Evolutionary conservation across 192 early-diverging fungal genomes (phyloP), one percentile per base, ranked within the genome.

Genomic region (Coemansia reversa): DNA sequence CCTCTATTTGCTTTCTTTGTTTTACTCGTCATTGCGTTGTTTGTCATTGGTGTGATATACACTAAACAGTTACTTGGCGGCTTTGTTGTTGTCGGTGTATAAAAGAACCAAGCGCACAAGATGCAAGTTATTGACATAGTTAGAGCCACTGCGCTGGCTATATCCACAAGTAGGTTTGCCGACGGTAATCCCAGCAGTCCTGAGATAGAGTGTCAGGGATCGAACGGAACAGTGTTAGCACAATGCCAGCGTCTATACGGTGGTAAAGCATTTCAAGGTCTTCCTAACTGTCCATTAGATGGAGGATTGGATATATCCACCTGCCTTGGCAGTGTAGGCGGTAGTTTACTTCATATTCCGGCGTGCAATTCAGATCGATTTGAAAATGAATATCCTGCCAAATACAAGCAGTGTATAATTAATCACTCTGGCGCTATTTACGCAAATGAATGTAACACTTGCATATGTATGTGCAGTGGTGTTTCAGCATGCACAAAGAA

Each of bases 171-270:
- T 32, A 32, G 30, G 30, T 32, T 32, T 32, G 7, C 30, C 7
- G 30, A 7, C 30, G 30, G 30, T 32, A 32, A 32, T 32, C 4
- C 30, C 30, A 32, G 30, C 30, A 32, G 30, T 32, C 7, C 30
- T 3, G 30, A 5, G 7, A 25, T 11, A 4, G 39, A 12, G 32
- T 72, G 70, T 33, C 58, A 66, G 22, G 70, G 70, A 27, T 23
- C 20, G 6, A 68, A 74, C 42, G 42, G 28, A 1, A 68, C 66
- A 5, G 19, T 32, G n/a, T 4, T 27, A 16, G 65, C 62, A 1
- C 72, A 74, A 24, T 74, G 72, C 25, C 50, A 56, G 42, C 60
- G 66, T 5, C 62, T 74, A 18, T 74, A 68, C 22, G 72, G 72
- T 5, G 72, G 72, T 9, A 29, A 5, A 5, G 45, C 14, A 22